These are phyloP conservation scores for Jaltomata sinuosa DNA, from an alignment of 257 asterid genomes.

Conservation along the genomic window DNA sequence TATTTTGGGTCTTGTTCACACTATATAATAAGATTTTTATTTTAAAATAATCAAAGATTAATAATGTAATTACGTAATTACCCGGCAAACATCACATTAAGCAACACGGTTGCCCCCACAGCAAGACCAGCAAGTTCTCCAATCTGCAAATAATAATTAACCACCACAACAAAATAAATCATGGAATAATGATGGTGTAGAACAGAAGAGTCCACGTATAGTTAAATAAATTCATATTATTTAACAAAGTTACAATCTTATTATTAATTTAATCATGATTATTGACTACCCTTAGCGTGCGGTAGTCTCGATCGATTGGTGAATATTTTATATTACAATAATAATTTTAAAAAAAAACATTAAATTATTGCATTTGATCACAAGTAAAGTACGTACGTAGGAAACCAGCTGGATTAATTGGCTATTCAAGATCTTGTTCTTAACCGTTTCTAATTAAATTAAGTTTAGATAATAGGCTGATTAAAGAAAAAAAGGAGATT, in stretches of 20 bases:
- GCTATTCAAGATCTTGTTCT: neutral
- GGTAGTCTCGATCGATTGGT: neutral
- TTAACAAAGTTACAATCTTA: neutral
- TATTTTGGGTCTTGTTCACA: neutral
- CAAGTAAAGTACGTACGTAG: neutral
- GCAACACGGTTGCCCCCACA: slow-evolving; percentile 63
- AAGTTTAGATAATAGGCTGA: neutral
- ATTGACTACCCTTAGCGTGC: neutral
- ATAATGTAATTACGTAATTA: neutral
- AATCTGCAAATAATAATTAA: slow-evolving; percentile 12
- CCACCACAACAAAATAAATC: neutral
- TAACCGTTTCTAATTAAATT: neutral
- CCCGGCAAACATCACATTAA: slow-evolving; percentile 60
- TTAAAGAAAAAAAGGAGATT: neutral
- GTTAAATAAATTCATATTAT: neutral
- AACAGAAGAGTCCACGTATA: neutral
- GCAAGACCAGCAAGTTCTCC: slow-evolving; percentile 81
- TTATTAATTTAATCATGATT: neutral
- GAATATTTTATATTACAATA: neutral
- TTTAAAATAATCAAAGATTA: neutral
- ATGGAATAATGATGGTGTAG: neutral
- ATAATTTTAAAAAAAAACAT: neutral
- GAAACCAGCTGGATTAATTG: neutral
- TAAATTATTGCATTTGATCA: neutral
- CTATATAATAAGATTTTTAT: neutral